Evolutionary conservation across 371 early-diverging fungal species (phyloP), one percentile per base, ranked within the genome.

Genomic region (Syncephalis fuscata): DNA sequence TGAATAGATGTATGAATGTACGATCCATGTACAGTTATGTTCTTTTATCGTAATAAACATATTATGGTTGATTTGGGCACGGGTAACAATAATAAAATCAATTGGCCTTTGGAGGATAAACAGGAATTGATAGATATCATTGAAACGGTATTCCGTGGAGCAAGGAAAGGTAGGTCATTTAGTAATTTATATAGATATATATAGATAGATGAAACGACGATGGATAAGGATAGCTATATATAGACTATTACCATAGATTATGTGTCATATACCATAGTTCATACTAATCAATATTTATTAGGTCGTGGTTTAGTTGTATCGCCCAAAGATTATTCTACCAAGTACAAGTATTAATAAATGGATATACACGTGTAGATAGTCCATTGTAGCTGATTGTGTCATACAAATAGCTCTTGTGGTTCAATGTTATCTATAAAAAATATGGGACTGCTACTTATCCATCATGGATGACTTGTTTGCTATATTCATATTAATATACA

Each of bases 51-150:
- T 21, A 95, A 95, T 72, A 92, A 92, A 58, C 97, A 94, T 54
- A 95, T 95, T 52, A 89, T 92, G 94, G 76, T 97, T 16, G 98
- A 97, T 76, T 62, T 94, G 53, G 98, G 98, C 14, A 97, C 98
- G 0, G 98, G 98, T 53, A 92, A 97, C 62, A 97, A 97, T 70
- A 97, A 97, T 70, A 97, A 97, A 67, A 86, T 97, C 58, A 89
- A 92, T 57, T 93, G 96, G 96, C 80, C 94, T 1, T 62, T 97
- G 42, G 88, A 85, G 48, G 79, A 80, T 50, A 78, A 83, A 45
- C 86, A 88, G 63, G 90, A 89, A 54, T 64, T 88, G 64, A 87
- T 89, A 48, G 90, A 89, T 52, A 61, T 88, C 49, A 66, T 85
- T 11, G 95, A 97, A 67, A 75, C 77, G 1, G 95, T 97, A 20